These are phyloP conservation scores for Zygoascus flipseniorum DNA, from an alignment of 805 yeast genomes.

Conservation along the genomic window DNA sequence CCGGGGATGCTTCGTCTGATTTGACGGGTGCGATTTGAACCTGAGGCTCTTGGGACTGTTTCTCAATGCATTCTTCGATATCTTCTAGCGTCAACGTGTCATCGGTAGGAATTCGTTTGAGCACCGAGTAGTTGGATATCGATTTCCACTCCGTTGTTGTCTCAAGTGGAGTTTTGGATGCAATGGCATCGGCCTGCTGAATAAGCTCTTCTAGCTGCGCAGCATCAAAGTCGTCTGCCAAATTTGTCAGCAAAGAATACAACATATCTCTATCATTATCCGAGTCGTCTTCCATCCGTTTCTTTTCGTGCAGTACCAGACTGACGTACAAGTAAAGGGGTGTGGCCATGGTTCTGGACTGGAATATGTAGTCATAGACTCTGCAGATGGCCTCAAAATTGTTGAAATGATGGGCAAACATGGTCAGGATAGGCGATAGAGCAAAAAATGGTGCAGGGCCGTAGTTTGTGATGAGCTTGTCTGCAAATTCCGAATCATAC, in stretches of 20 bases:
- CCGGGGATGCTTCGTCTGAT: background rate
- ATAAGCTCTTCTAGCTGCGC: conserved; percentile 14
- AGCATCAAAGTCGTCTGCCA: conserved; percentile 15
- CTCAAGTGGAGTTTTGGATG: conserved; percentile 16
- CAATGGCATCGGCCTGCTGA: conserved; percentile 16
- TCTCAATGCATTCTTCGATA: conserved; percentile 2
- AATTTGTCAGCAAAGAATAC: conserved; percentile 33
- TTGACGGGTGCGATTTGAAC: background rate
- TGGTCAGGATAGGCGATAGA: conserved; percentile 66
- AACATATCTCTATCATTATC: conserved; percentile 34
- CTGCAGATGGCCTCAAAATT: conserved; percentile 41
- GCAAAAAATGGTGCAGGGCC: conserved; percentile 56
- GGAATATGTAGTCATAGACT: conserved; percentile 63
- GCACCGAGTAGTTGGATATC: conserved; percentile 30
- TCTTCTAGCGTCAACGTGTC: background rate
- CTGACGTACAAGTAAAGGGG: conserved; percentile 53
- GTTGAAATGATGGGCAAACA: conserved; percentile 64
- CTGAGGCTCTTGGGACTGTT: conserved; percentile 1
- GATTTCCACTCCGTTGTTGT: conserved; percentile 16
- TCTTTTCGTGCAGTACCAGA: conserved; percentile 33
- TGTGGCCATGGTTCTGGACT: conserved; percentile 44
- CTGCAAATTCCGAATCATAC: conserved; percentile 39
- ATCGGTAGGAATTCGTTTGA: conserved; percentile 8
- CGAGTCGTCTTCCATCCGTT: conserved; percentile 29
- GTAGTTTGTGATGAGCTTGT: conserved; percentile 17